Conservation (phyloP, 2,329 filamentous ascomycete genomes). For the Helotiales sp. region DNA sequence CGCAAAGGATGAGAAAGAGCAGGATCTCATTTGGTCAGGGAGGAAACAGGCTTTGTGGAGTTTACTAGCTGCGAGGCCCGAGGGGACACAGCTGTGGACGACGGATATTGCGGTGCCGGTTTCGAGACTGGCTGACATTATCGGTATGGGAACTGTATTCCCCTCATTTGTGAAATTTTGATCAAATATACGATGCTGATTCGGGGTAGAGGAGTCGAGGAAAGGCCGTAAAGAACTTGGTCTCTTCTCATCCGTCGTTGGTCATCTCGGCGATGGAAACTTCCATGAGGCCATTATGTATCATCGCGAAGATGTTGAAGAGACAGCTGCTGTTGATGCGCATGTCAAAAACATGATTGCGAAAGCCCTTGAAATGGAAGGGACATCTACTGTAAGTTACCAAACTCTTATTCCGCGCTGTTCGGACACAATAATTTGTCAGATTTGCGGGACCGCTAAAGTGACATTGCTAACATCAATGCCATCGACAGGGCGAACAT, state of each 20-base stretch:
- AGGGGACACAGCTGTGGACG: slow-evolving; percentile 70
- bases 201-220: slow-evolving; percentile 67
- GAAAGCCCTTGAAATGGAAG: slow-evolving; percentile 87
- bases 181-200: background rate
- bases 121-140: slow-evolving; percentile 71
- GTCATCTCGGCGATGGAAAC: slow-evolving; percentile 91
- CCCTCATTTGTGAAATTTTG: background rate
- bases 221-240: slow-evolving; percentile 83
- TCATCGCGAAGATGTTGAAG: slow-evolving; percentile 69
- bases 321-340: slow-evolving; percentile 74
- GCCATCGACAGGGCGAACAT: slow-evolving; percentile 77
- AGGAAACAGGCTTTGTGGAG: slow-evolving; percentile 82
- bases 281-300: slow-evolving; percentile 94
- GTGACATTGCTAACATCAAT: too few relatives aligned
- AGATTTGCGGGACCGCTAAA: too few relatives aligned
- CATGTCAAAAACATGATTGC: slow-evolving; percentile 88
- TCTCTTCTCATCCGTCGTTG: slow-evolving; percentile 82
- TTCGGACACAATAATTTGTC: too few relatives aligned
- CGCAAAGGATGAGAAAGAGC: slow-evolving; percentile 70
- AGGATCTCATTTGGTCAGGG: slow-evolving; percentile 77
- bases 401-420: too few relatives aligned
- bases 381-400: slow-evolving; percentile 74
- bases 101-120: slow-evolving; percentile 85
- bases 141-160: slow-evolving; percentile 51
- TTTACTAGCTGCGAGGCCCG: slow-evolving; percentile 71